These are phyloP conservation scores for Neurospora pannonica DNA, from an alignment of 495 filamentous ascomycete species.

Conservation along the genomic window DNA sequence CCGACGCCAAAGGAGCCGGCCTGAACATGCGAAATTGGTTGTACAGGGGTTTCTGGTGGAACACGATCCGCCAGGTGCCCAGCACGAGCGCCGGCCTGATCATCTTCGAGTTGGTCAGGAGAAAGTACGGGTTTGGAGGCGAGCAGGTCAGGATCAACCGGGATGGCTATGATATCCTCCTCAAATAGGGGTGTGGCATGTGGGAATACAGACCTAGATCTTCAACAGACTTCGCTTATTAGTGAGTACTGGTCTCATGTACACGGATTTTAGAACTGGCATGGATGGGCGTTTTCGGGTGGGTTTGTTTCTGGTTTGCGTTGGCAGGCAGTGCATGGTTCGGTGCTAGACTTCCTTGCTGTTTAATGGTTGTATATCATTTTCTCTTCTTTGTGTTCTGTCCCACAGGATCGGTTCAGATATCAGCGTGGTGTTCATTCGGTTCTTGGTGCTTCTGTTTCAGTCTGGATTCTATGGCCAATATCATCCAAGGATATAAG, in stretches of 20 bases:
- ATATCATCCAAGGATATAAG: neutral
- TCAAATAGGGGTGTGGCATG: slow-evolving; percentile 26
- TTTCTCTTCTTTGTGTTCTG: neutral
- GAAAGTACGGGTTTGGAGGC: slow-evolving; percentile 61
- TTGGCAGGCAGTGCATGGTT: neutral
- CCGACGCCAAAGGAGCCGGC: slow-evolving; percentile 51
- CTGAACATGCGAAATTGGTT: slow-evolving; percentile 60
- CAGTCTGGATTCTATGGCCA: neutral
- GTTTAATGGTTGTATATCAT: neutral
- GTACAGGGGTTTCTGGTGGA: slow-evolving; percentile 65
- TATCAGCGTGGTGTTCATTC: neutral
- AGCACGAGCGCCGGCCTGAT: slow-evolving; percentile 83
- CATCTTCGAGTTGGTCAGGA: slow-evolving; percentile 78
- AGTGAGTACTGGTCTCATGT: neutral
- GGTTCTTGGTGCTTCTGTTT: neutral
- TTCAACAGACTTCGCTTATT: neutral
- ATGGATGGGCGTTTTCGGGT: neutral
- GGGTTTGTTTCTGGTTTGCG: neutral
- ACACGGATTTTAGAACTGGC: neutral
- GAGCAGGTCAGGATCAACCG: slow-evolving; percentile 48
- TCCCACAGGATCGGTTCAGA: neutral
- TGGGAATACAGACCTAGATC: neutral
- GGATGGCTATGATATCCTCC: slow-evolving; percentile 68
- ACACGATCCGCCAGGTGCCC: slow-evolving; percentile 71
- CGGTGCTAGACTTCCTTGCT: neutral